Base-by-base conservation (phyloP, 2,329 filamentous ascomycete species). In the Colletotrichum sp. region DNA sequence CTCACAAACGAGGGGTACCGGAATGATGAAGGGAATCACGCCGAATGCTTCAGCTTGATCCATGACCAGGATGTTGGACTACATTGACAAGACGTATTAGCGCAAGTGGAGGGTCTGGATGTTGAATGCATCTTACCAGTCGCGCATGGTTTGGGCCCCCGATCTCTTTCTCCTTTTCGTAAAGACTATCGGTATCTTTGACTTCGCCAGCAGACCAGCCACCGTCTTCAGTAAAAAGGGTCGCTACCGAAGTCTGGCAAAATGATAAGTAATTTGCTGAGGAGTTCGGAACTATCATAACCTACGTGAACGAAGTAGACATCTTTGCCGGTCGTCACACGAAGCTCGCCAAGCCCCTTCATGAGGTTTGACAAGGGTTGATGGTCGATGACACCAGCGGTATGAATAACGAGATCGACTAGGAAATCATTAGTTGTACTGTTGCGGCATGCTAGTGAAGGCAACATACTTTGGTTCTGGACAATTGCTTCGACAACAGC, bases 361-460 rank as follows among this genome's bases (percentile, higher is more conserved):
- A 86, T 79, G 7, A 86, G 71, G 71, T 82, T 77, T 6, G 79
- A 71, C 16, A 77, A 74, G 18, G 83, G 67, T 6, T 30, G 55
- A 13, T 79, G 75, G 10, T 83, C 79, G 25, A 83, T 77, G 18
- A 81, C 81, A 66, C 82, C 82, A 12, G 84, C 83, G 2, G 80
- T 82, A 66, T 86, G 82, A 16, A 86, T 71, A 32, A 86, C 77
- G 18, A 86, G 81, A 66, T 84, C 78, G 58, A 86, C 84, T 86
- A 67, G 43, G 32, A 62, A 8, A 13, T 80, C 4, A 34, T 32
- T 25, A 30, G 8, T 28, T 32, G 8, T 13, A 6, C 5, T 10
- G 12, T 4, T 7, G 18, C 5, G 12, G 6, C 28, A 4, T 25
- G 3, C 9, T 12, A 8, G 27, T 56, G 36, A 5, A 15, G 1